phyloP scores from a whole-genome alignment of 2,329 filamentous ascomycete species.

The Neonectria neomacrospora region DNA sequence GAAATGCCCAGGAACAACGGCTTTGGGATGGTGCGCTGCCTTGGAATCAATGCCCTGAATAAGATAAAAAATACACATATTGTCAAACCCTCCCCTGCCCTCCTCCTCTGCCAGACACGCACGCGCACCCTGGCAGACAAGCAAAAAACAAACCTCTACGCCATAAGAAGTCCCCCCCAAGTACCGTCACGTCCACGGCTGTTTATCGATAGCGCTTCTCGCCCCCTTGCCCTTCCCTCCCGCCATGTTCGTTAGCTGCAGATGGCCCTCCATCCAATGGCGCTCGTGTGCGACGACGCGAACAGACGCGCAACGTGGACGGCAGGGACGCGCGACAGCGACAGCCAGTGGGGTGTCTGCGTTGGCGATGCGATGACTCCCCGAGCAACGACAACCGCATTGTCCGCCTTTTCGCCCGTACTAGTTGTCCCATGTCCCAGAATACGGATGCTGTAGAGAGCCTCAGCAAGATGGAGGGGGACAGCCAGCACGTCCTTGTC shows the following conservation, averaged over 20 bases:
- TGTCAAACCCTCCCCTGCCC: not conserved
- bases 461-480: constrained; percentile 15
- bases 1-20: constrained; percentile 8
- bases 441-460: constrained; percentile 12
- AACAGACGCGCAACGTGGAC: constrained; percentile 37
- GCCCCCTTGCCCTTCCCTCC: constrained; percentile 16
- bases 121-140: too few species aligned
- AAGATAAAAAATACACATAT: not conserved
- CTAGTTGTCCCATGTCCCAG: not conserved
- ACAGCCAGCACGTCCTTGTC: constrained; percentile 2
- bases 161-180: constrained; percentile 14
- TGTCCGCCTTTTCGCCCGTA: not conserved
- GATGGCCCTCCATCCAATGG: constrained; percentile 35
- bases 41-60: not conserved
- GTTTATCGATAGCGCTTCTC: constrained; percentile 46
- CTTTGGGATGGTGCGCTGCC: not conserved
- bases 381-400: constrained; percentile 12
- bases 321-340: constrained; percentile 14
- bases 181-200: constrained; percentile 21
- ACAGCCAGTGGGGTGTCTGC: constrained; percentile 6
- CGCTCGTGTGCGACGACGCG: constrained; percentile 37
- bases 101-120: not conserved
- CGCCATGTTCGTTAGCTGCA: constrained; percentile 37
- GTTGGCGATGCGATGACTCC: constrained; percentile 19
- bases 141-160: not conserved